These are phyloP conservation scores for Ocimum tenuiflorum DNA, from an alignment of 257 asterid species.

Conservation along the genomic window DNA sequence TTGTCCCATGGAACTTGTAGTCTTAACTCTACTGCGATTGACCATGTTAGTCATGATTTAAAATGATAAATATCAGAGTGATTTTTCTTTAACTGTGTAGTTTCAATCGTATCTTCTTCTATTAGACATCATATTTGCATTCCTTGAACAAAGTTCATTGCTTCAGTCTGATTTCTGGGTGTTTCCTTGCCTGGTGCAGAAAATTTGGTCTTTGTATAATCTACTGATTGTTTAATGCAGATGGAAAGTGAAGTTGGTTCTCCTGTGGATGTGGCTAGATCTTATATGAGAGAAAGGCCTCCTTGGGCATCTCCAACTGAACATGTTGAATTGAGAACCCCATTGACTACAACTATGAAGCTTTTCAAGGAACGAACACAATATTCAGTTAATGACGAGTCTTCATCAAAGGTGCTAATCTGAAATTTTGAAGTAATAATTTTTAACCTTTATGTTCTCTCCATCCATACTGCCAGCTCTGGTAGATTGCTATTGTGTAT, in stretches of 20 bases:
- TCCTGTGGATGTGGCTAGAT: constrained; percentile 74
- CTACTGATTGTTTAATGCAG: constrained; percentile 35
- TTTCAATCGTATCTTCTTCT: constrained; percentile 1
- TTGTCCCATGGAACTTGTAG: constrained; percentile 29
- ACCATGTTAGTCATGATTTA: constrained; percentile 35
- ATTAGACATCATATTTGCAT: not conserved
- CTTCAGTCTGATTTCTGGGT: not conserved
- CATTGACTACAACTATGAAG: constrained; percentile 38
- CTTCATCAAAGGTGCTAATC: constrained; percentile 55
- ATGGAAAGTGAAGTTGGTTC: constrained; percentile 49
- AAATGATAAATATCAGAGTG: constrained; percentile 6
- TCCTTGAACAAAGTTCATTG: not conserved
- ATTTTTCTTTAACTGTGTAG: not conserved
- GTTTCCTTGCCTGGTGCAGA: constrained; percentile 10
- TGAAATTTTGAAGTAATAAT: not conserved
- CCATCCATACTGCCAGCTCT: constrained; percentile 2
- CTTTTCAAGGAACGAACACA: constrained; percentile 43
- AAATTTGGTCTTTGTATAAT: constrained; percentile 17
- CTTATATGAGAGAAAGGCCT: constrained; percentile 73
- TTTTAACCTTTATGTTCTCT: not conserved
- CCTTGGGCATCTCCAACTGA: constrained; percentile 78
- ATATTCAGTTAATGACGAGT: constrained; percentile 35
- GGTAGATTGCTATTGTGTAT: not conserved
- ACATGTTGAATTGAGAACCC: constrained; percentile 43
- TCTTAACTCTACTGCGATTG: constrained; percentile 22